These are phyloP conservation scores for Lactifluus rugatus DNA, from an alignment of 768 basidiomycete genomes.

Conservation along the genomic window DNA sequence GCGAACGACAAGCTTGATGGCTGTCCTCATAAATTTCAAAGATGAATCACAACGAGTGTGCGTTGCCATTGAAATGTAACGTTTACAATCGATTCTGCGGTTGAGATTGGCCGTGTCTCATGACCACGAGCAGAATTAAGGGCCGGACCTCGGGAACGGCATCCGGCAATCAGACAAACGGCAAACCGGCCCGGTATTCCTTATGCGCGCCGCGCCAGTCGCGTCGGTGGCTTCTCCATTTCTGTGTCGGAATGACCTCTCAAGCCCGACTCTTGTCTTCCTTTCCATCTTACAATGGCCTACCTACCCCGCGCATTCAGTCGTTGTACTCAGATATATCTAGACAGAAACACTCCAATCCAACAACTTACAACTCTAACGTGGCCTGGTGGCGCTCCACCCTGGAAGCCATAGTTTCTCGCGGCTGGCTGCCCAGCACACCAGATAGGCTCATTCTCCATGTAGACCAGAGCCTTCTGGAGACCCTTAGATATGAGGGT, in stretches of 20 bases:
- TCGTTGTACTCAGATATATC: slow-evolving; percentile 86
- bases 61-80: neutral
- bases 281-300: slow-evolving; percentile 38
- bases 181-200: neutral
- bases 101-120: neutral
- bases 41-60: neutral
- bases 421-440: slow-evolving; percentile 39
- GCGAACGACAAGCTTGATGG: neutral
- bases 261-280: slow-evolving; percentile 18
- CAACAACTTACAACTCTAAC: slow-evolving; percentile 69
- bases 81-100: neutral
- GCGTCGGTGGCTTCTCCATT: neutral
- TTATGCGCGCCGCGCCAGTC: neutral
- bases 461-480: slow-evolving; percentile 43
- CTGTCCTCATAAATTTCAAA: too few relatives aligned
- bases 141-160: neutral
- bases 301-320: slow-evolving; percentile 48
- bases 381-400: slow-evolving; percentile 81
- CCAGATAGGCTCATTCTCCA: slow-evolving; percentile 50
- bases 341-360: slow-evolving; percentile 75
- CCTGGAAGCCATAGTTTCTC: slow-evolving; percentile 49
- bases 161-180: neutral
- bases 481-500: slow-evolving; percentile 52
- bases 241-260: neutral
- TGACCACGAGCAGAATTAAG: neutral